Base-by-base conservation (phyloP, 495 filamentous ascomycete genomes). In the Podospora didyma region DNA sequence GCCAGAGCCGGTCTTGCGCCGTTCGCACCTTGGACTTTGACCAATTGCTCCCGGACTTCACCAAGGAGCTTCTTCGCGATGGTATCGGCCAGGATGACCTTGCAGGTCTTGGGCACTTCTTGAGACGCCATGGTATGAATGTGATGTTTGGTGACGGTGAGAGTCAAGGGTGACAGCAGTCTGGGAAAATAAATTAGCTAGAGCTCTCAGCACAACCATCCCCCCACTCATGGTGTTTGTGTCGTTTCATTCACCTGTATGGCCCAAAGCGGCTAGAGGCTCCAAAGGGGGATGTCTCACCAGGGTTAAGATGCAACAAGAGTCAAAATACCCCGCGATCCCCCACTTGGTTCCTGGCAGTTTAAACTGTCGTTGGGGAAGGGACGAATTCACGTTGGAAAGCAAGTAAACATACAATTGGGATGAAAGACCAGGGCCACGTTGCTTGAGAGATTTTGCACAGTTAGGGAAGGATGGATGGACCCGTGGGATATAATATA, bases 21-120 rank as follows among this genome's bases (percentile, higher is more conserved):
- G 24, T 53, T 50, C 16, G 58, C 49, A 17, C 66, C 64, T 69
- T 85, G 78, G 49, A 96, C 75, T 47, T 82, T 86, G 63, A 80
- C 76, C 46, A 96, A 71, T 2, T 85, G 86, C 23, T 87, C 80
- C 46, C 78, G 74, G 44, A 96, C 89, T 73, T 97, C 94, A 16
- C 69, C 73, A 42, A 95, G 79, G 37, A 98, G 79, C 49, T 75
- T 79, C 74, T 89, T 89, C 24, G 92, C 91, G 62, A 98, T 87
- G 46, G 85, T 83, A 57, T 87, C 87, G 46, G 93, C 88, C 58
- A 92, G 80, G 63, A 98, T 81, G 56, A 96, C 90, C 78, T 96
- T 96, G 80, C 94, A 97, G 59, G 86, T 83, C 67, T 89, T 75
- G 45, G 78, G 78, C 2, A 75, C 70, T 39, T 73, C 69, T 48